These are phyloP conservation scores for Venturia pyrina DNA, from an alignment of 2,329 filamentous ascomycete species.

Conservation along the genomic window DNA sequence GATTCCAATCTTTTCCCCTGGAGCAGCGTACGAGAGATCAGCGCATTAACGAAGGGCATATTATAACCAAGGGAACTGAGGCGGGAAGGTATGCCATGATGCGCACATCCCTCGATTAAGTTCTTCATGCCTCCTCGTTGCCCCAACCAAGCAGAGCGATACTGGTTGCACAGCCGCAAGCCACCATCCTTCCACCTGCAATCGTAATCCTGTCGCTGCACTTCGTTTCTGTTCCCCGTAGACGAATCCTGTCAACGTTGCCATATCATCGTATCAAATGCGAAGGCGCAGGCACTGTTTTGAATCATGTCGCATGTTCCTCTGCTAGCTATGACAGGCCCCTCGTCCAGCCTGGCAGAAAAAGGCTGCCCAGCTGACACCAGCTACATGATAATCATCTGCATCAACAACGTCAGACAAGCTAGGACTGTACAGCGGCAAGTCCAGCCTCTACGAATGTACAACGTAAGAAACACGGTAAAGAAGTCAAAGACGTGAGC, in stretches of 20 bases:
- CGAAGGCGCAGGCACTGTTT: neutral
- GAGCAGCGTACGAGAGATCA: neutral
- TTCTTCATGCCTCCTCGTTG: neutral
- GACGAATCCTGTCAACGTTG: neutral
- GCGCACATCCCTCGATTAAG: neutral
- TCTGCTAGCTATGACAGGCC: neutral
- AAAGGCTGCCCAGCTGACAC: conserved; percentile 1
- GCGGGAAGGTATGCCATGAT: neutral
- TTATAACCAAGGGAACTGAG: neutral
- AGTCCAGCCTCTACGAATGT: neutral
- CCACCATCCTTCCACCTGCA: neutral
- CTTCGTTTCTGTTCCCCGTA: neutral
- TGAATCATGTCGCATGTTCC: neutral
- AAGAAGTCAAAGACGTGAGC: neutral
- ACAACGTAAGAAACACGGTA: neutral
- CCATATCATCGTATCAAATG: neutral
- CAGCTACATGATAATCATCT: neutral
- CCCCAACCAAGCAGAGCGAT: neutral
- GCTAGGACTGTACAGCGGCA: neutral
- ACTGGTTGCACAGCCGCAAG: neutral
- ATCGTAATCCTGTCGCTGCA: neutral
- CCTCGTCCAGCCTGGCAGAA: neutral
- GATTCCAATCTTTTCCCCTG: neutral
- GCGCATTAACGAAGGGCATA: neutral
- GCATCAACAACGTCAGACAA: neutral